Evolutionary conservation across 352 stramenopile genomes (phyloP).

Genomic region (Lagenidium giganteum): DNA sequence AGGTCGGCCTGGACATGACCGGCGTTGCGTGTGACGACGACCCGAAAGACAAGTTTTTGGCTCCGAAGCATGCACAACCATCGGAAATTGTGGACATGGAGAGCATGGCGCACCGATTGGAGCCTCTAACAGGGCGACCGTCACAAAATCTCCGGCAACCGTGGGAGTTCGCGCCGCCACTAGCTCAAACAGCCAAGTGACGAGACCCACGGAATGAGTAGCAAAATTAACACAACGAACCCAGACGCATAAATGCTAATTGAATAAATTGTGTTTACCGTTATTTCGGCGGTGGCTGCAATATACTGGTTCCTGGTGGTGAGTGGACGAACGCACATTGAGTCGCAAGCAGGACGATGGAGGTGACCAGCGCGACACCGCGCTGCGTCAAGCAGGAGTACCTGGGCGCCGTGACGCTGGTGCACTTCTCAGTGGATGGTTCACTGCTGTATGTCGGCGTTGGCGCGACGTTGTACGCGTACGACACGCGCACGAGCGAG

Average conservation of each 20-base stretch:
- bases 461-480: slow-evolving; percentile 59
- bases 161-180: slow-evolving; percentile 16
- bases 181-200: no score
- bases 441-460: slow-evolving; percentile 72
- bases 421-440: slow-evolving; percentile 66
- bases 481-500: slow-evolving; percentile 38
- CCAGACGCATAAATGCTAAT: no score
- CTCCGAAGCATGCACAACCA: no score
- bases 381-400: slow-evolving; percentile 61
- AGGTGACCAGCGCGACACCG: not conserved
- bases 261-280: no score
- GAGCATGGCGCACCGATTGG: slow-evolving; percentile 1
- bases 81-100: no score
- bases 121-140: slow-evolving; percentile 6
- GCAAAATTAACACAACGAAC: no score
- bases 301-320: no score
- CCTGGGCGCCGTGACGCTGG: slow-evolving; percentile 77
- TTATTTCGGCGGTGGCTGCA: slow-evolving; percentile 6
- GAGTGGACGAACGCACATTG: not conserved
- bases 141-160: slow-evolving; percentile 13
- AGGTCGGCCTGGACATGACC: slow-evolving; percentile 4
- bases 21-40: slow-evolving; percentile 7
- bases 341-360: not conserved
- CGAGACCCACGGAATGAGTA: no score
- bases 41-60: no score